phyloP scores from a whole-genome alignment of 163 green algal genomes.

The Chloromonas sp. region DNA sequence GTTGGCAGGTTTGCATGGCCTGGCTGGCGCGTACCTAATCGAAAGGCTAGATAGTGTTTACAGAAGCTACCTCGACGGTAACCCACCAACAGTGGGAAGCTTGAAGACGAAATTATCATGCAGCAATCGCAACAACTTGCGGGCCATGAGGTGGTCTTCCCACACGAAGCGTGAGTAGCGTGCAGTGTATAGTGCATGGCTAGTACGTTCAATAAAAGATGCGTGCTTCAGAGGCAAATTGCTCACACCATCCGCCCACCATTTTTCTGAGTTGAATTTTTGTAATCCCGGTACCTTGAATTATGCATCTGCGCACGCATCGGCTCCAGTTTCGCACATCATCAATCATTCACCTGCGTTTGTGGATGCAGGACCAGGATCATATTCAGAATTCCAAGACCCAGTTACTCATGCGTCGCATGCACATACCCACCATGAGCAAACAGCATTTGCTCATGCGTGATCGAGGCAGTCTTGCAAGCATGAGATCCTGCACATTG shows the following conservation, averaged over 20 bases:
- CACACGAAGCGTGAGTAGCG: constrained; percentile 47
- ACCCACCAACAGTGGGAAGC: too few relatives aligned
- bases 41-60: too few relatives aligned
- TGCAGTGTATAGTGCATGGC: not conserved
- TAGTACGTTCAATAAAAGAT: not conserved
- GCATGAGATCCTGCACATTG: not conserved
- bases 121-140: constrained; percentile 39
- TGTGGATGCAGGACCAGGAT: too few relatives aligned
- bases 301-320: not conserved
- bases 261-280: too few relatives aligned
- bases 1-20: too few relatives aligned
- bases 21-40: too few relatives aligned
- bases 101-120: too few relatives aligned
- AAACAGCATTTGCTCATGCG: too few relatives aligned
- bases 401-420: too few relatives aligned
- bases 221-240: not conserved
- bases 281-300: not conserved
- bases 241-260: not conserved
- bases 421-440: too few relatives aligned
- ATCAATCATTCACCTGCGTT: not conserved
- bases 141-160: constrained; percentile 72
- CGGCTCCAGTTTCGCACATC: not conserved
- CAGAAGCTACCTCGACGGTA: too few relatives aligned
- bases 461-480: not conserved
- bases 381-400: too few relatives aligned